Base-by-base conservation (phyloP, 2,329 filamentous ascomycete genomes). In the Nannizziopsis barbatae region DNA sequence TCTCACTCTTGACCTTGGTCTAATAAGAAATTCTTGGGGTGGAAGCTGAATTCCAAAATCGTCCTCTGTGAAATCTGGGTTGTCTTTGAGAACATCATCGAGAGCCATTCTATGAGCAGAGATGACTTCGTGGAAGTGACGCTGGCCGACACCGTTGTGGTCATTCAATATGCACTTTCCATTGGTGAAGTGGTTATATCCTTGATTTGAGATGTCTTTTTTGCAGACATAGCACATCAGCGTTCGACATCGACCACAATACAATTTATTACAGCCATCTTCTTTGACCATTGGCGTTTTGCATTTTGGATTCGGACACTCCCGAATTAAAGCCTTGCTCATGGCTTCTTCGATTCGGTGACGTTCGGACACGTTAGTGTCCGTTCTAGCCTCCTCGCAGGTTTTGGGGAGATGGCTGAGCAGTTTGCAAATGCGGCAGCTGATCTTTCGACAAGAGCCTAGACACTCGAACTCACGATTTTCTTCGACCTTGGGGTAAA, bases 251-350 rank as follows among this genome's bases (percentile, higher is more conserved):
- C 74, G 73, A 0, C 76, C 70, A 62, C 87, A 94, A 0, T 64
- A 74, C 76, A 94, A 86, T 65, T 89, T 89, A 67, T 93, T 93
- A 68, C 87, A 94, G 2, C 87, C 87, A 30, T 70, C 62, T 32
- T 81, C 76, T 60, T 93, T 94, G 62, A 93, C 75, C 57, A 90
- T 92, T 0, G 81, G 79, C n/a, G 79, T 76, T n/a, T 73, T 70
- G 65, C 84, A 82, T 53, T 70, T 71, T 52, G 69, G 59, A 45
- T 70, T 72, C 50, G 71, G 62, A 46, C 87, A 94, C 22, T 71
- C 79, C 15, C 87, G 77, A 47, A 93, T 83, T 55, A 93, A 58
- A 1, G 87, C 87, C 12, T 76, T 74, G 2, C 84, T 86, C 83
- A 89, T 90, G 15, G 86, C 86, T 62, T 94, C 86, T 62, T 94